Conservation (phyloP, 768 basidiomycete genomes). For the Gloeostereum incarnatum region DNA sequence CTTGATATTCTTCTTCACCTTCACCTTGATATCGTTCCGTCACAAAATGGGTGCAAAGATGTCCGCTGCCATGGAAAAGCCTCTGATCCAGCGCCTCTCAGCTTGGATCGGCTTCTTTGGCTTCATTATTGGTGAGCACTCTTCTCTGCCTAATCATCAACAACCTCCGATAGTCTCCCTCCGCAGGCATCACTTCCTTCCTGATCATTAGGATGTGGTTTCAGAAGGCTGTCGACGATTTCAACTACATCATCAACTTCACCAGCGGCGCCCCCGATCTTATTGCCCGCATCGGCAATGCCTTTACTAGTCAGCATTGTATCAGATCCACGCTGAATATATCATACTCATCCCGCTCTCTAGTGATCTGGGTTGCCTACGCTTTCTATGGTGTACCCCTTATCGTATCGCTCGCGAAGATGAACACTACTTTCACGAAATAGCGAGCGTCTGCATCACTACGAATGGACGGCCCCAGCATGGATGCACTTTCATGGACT, state of each 20-base stretch:
- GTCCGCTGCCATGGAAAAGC: conserved; percentile 41
- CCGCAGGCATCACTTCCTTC: conserved; percentile 55
- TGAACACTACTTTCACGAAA: too few relatives aligned
- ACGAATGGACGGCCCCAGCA: too few relatives aligned
- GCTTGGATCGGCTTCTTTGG: conserved; percentile 73
- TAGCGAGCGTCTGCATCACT: too few relatives aligned
- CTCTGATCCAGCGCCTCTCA: conserved; percentile 44
- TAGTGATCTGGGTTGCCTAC: conserved; percentile 77
- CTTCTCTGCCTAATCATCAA: neutral
- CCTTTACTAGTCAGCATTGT: conserved; percentile 54
- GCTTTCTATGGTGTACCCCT: conserved; percentile 67
- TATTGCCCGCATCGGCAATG: conserved; percentile 56
- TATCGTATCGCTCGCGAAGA: conserved; percentile 56
- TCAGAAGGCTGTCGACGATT: conserved; percentile 70
- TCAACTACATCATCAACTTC: conserved; percentile 52
- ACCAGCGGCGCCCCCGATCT: conserved; percentile 46
- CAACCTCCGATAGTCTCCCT: conserved; percentile 2
- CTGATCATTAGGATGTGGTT: conserved; percentile 75
- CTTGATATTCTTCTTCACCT: conserved; percentile 53
- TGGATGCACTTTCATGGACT: too few relatives aligned
- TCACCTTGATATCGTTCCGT: conserved; percentile 57
- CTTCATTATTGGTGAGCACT: conserved; percentile 55
- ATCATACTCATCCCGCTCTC: neutral
- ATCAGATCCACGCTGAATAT: neutral
- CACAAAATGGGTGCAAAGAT: conserved; percentile 50